Evolutionary conservation across 2,329 filamentous ascomycete genomes (phyloP), one percentile per base, ranked within the genome.

Genomic region (Colletotrichum graminicola): DNA sequence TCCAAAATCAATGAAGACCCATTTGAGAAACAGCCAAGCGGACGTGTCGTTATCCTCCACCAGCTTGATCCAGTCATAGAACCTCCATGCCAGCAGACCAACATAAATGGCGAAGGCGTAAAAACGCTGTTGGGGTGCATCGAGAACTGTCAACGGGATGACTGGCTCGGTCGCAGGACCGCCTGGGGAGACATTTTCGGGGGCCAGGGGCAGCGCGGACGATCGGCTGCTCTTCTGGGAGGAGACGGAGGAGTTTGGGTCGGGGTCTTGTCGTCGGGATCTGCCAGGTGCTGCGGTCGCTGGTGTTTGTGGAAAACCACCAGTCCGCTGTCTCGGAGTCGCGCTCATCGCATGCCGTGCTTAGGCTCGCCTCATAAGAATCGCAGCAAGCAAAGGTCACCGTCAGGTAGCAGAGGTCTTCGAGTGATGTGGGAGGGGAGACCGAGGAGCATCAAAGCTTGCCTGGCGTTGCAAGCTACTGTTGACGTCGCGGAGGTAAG

Each of bases 11-110:
- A 99, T 89, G 69, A 91, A 86, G 73, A 93, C 89, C 96, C 96
- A 99, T 88, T 98, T 99, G 78, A 97, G 84, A 79, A 98, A 98
- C 60, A 95, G 87, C 88, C 91, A 93, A 73, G 96, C 91, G n/a
- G 95, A 97, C 77, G 94, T 92, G 70, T 93, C 89, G 74, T 97
- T 93, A 74, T 95, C 93, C 68, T 95, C 91, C 49, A 94, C 87
- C 73, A 95, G 83, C 68, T 89, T 89, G 74, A 91, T 89, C 85
- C 93, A 97, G 83, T 99, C 94, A 81, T 94, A 97, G 43, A 96
- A 82, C 77, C 94, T 92, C 92, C 94, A 98, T 72, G 90, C 91
- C 81, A 93, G 88, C 32, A 99, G 83, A 41, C 88, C 85, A 52
- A 91, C 80, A 80, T 97, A 98, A 74, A 97, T 82, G n/a, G 90